These are phyloP conservation scores for Jamesozyma lodderae DNA, from an alignment of 805 yeast genomes.

Conservation along the genomic window DNA sequence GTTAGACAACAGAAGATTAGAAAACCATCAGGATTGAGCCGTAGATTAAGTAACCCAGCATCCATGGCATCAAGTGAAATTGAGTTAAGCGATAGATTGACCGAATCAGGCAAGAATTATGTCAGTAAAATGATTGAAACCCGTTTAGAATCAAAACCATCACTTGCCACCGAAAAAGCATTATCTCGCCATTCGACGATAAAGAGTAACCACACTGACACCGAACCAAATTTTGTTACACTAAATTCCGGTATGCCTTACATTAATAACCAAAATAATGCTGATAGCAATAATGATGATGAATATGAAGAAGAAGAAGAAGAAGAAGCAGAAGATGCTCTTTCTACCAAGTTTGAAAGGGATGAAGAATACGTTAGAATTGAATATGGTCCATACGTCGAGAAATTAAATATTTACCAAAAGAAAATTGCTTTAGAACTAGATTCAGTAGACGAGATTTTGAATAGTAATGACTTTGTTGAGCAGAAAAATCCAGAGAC, in stretches of 20 bases:
- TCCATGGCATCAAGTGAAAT: slow-evolving; percentile 17
- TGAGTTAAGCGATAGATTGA: slow-evolving; percentile 24
- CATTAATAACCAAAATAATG: slow-evolving; percentile 18
- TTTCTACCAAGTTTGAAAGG: slow-evolving; percentile 18
- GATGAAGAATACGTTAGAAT: slow-evolving; percentile 25
- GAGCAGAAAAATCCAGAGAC: slow-evolving; percentile 15
- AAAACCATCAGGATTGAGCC: not conserved
- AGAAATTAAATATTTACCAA: slow-evolving; percentile 41
- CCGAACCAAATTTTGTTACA: slow-evolving; percentile 1
- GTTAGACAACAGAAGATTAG: not conserved
- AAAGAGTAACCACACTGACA: not conserved
- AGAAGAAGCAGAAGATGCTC: slow-evolving; percentile 18
- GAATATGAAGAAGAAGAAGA: slow-evolving; percentile 34
- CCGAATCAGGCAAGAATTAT: slow-evolving; percentile 27
- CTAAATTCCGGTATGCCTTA: slow-evolving; percentile 8
- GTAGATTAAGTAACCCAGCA: not conserved
- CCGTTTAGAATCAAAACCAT: slow-evolving; percentile 14
- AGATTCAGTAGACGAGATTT: slow-evolving; percentile 39
- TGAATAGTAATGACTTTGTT: slow-evolving; percentile 14
- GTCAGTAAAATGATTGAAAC: slow-evolving; percentile 24
- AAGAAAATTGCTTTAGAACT: slow-evolving; percentile 43
- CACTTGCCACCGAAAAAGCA: not conserved
- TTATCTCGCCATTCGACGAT: not conserved
- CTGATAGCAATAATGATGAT: slow-evolving; percentile 32
- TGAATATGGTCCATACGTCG: slow-evolving; percentile 35